phyloP scores from a whole-genome alignment of 2,329 filamentous ascomycete genomes.

The Septoria petroselini region DNA sequence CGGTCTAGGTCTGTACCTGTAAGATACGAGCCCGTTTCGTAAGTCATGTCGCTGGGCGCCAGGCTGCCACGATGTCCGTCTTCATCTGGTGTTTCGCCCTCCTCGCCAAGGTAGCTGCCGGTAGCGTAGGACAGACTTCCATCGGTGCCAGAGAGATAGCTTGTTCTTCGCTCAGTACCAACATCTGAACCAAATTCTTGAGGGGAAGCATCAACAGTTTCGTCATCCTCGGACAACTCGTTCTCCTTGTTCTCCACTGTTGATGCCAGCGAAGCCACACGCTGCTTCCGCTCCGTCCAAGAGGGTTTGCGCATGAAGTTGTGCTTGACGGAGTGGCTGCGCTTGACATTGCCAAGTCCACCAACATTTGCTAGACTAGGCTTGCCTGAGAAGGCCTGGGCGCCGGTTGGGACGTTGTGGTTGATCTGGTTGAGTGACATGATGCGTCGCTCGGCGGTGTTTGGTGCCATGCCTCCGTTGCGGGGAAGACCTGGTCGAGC shows the following conservation, averaged over 20 bases:
- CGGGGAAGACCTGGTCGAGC: slow-evolving; percentile 44
- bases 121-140: slow-evolving; percentile 29
- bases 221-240: slow-evolving; percentile 46
- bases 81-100: slow-evolving; percentile 30
- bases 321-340: slow-evolving; percentile 41
- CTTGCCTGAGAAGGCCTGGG: slow-evolving; percentile 38
- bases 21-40: slow-evolving; percentile 49
- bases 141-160: slow-evolving; percentile 28
- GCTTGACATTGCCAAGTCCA: slow-evolving; percentile 33
- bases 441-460: slow-evolving; percentile 63
- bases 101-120: slow-evolving; percentile 33
- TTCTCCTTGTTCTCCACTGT: slow-evolving; percentile 47
- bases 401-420: slow-evolving; percentile 60
- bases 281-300: slow-evolving; percentile 34
- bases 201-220: slow-evolving; percentile 29
- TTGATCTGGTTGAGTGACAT: slow-evolving; percentile 88
- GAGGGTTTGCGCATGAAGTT: slow-evolving; percentile 35
- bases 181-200: slow-evolving; percentile 28
- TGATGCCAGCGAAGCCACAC: slow-evolving; percentile 27
- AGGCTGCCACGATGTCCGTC: slow-evolving; percentile 41
- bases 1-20: slow-evolving; percentile 48
- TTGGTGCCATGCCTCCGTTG: slow-evolving; percentile 38
- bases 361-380: slow-evolving; percentile 30
- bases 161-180: slow-evolving; percentile 26
- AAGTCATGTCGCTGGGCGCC: slow-evolving; percentile 46